phyloP scores from a whole-genome alignment of 164 flowering plant species.

The Macadamia integrifolia region DNA sequence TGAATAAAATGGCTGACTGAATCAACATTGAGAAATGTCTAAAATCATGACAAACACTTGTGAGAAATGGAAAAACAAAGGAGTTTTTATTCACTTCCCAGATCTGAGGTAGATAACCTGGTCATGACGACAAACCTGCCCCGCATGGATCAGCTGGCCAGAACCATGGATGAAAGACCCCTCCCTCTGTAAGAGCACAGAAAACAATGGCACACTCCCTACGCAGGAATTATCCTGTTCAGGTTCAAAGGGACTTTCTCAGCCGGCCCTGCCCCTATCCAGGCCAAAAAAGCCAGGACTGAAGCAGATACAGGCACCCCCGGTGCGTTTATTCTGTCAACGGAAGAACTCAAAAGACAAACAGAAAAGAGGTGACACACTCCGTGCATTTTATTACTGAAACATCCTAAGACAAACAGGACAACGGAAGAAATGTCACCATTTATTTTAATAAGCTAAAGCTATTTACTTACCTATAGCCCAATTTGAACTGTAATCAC shows the following conservation, averaged over 20 bases:
- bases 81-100: constrained; percentile 12
- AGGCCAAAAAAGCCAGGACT: constrained; percentile 23
- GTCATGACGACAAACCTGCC: constrained; percentile 13
- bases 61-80: background rate
- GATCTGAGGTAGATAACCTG: constrained; percentile 8
- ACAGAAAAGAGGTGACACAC: background rate
- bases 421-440: constrained; percentile 12
- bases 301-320: constrained; percentile 86
- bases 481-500: constrained; percentile 11
- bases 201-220: constrained; percentile 77
- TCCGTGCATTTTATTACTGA: constrained; percentile 23
- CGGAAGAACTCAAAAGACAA: constrained; percentile 10
- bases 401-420: constrained; percentile 14
- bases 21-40: background rate
- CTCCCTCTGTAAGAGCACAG: constrained; percentile 49
- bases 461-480: constrained; percentile 37
- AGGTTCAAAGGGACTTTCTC: constrained; percentile 99
- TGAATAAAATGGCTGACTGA: background rate
- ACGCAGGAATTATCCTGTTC: constrained; percentile 99
- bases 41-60: background rate
- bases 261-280: constrained; percentile 51
- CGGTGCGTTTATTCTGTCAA: constrained; percentile 73
- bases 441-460: constrained; percentile 12
- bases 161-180: constrained; percentile 21
- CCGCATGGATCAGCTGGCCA: constrained; percentile 29